Percentiles rank a stretch among this genome's conserved stretches.
Evolutionary conservation across 371 early-diverging fungal genomes (phyloP).

Genomic region (Nematocida parisii): DNA sequence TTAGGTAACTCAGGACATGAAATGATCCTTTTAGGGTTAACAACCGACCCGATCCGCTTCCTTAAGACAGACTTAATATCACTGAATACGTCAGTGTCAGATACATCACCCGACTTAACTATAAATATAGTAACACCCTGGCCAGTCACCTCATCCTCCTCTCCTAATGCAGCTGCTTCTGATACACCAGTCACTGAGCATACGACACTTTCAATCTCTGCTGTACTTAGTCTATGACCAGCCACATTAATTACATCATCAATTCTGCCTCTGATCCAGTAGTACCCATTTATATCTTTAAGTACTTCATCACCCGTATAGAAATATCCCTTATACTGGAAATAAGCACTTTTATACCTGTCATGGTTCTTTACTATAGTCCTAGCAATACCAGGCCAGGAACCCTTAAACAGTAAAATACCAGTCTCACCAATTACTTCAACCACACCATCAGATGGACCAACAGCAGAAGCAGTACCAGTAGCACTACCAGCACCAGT

Average conservation of each 20-base stretch:
- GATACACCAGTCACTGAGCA: conserved; percentile 76
- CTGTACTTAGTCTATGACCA: conserved; percentile 88
- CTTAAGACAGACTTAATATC: conserved; percentile 77
- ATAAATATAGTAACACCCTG: conserved; percentile 72
- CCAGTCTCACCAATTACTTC: conserved; percentile 74
- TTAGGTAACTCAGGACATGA: conserved; percentile 82
- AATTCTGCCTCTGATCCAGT: conserved; percentile 80
- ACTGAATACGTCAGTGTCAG: conserved; percentile 68
- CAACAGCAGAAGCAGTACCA: too few species aligned
- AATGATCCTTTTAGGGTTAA: conserved; percentile 79
- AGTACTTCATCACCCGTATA: conserved; percentile 74
- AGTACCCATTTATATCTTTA: conserved; percentile 80
- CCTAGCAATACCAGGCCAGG: conserved; percentile 91
- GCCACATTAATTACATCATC: conserved; percentile 95
- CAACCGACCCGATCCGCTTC: conserved; percentile 76
- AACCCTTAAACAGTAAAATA: conserved; percentile 78
- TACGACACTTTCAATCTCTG: conserved; percentile 85
- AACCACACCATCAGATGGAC: not conserved
- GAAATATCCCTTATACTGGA: conserved; percentile 78
- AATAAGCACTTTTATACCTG: conserved; percentile 82
- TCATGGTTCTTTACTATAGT: conserved; percentile 81
- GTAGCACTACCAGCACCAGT: too few species aligned
- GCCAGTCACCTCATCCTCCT: conserved; percentile 85
- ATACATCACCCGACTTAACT: conserved; percentile 52
- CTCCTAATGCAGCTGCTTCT: conserved; percentile 87